Evolutionary conservation across 1,284 basidiomycete species (phyloP), one percentile per base, ranked within the genome.

Genomic region (Ustilago hordei): DNA sequence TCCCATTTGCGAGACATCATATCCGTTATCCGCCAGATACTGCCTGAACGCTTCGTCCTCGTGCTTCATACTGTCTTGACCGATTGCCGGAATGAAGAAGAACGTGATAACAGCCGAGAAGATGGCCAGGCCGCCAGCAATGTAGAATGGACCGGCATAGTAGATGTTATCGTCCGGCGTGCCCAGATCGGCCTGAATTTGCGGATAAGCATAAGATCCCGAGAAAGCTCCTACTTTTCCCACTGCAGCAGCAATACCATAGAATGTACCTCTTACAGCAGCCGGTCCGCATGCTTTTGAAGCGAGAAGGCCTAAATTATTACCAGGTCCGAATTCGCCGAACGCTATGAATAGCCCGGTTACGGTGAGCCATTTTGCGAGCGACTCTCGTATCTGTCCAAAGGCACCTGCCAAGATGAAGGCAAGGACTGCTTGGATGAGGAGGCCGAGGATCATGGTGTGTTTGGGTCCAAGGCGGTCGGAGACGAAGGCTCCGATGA

Each of bases 311-410:
- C 84, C 84, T 13, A 85, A 70, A 53, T 81, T 79, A 53, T 85
- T 83, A 2, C 84, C 84, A 0, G 81, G 70, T 0, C 84, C 96
- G 56, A 93, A 86, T 87, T 94, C 93, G 55, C 94, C 94, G 71
- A 93, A 92, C 77, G 90, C 91, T 64, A 96, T 85, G 90, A 97
- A 98, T 61, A 97, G 91, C 9, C 95, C 95, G 81, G 96, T 97
- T 9, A 97, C 88, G 50, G 95, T 90, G 87, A 85, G 78, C 19
- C 87, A 80, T 0, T 67, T 80, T 45, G 93, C 93, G 72, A 78
- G 57, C 28, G 70, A 53, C 36, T 78, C 38, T 2, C 72, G 59
- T 11, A 86, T 79, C 34, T 65, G 19, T 13, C 59, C 57, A 52
- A 82, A 84, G 0, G 71, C 74, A 41, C 84, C 86, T 6, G 79